These are phyloP conservation scores for Mycosphaerella sp. DNA, from an alignment of 2,329 filamentous ascomycete species.

Conservation along the genomic window DNA sequence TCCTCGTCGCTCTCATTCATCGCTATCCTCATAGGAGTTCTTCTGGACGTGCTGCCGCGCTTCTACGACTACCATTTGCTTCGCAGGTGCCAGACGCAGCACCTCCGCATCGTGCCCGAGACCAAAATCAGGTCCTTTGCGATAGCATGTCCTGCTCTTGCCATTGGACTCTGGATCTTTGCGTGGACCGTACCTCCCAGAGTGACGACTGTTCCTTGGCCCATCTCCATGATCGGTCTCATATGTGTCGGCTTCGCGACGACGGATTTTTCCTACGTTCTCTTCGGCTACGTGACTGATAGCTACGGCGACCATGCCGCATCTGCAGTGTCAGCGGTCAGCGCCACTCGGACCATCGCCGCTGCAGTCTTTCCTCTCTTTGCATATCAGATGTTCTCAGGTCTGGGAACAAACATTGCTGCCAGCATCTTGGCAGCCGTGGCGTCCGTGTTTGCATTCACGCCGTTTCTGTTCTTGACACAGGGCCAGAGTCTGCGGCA, in stretches of 20 bases:
- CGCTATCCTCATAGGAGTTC: slow-evolving; percentile 35
- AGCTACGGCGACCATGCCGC: slow-evolving; percentile 54
- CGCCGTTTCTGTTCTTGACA: slow-evolving; percentile 20
- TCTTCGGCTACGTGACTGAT: slow-evolving; percentile 56
- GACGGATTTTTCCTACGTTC: slow-evolving; percentile 22
- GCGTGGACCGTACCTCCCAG: slow-evolving; percentile 24
- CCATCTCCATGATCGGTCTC: slow-evolving; percentile 24
- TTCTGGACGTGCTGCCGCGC: slow-evolving; percentile 26
- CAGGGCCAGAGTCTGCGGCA: slow-evolving; percentile 12
- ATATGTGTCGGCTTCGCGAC: slow-evolving; percentile 24
- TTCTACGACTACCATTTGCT: slow-evolving; percentile 19
- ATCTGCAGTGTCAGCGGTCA: slow-evolving; percentile 52
- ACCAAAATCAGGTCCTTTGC: slow-evolving; percentile 26
- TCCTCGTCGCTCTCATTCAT: slow-evolving; percentile 40
- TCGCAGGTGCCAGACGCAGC: slow-evolving; percentile 21
- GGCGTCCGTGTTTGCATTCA: slow-evolving; percentile 35
- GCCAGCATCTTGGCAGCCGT: slow-evolving; percentile 31
- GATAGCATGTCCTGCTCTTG: slow-evolving; percentile 12
- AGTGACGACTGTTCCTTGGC: slow-evolving; percentile 18
- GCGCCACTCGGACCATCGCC: slow-evolving; percentile 49
- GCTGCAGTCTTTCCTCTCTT: slow-evolving; percentile 52
- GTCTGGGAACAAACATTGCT: slow-evolving; percentile 38
- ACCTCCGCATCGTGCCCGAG: slow-evolving; percentile 43
- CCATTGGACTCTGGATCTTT: slow-evolving; percentile 28
- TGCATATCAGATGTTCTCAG: slow-evolving; percentile 52